Evolutionary conservation across 805 yeast species (phyloP), one percentile per base, ranked within the genome.

Genomic region (Starmerella potacharoeniae): DNA sequence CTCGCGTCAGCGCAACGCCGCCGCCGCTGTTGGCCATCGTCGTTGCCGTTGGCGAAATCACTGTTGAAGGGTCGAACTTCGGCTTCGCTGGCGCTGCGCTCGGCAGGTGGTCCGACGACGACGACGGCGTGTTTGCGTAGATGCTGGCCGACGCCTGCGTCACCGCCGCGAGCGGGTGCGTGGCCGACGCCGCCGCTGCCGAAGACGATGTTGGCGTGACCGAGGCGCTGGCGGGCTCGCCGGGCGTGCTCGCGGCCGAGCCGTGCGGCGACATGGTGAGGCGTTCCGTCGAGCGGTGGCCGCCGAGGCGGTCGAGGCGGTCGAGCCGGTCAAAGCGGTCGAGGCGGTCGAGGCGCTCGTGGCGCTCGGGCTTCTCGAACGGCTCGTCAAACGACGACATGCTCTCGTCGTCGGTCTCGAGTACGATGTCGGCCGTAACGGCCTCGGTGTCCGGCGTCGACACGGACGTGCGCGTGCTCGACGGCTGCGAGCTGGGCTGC

Each of bases 1-100:
- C 57, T 41, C 56, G 60, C 31, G 48, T 49, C 35, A 55, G 51
- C 44, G 63, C 54, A 34, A 56, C 36, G 43, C 60, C 59, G 52
- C 46, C 57, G 44, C 57, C 58, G 14, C 45, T 44, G 40, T 55
- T 49, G 17, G 59, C 54, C 53, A 55, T 52, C 28, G 50, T 29
- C 34, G 54, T 51, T 6, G 60, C 60, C 22, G 58, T 55, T 5
- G 60, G 60, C 36, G 52, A 45, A 17, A 58, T 58, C 14, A 57
- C 58, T 11, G 56, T 55, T 10, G 51, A 49, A 13, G 58, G 58
- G 33, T 57, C 58, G 43, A 55, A 55, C 51, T 46, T 46, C 16
- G 41, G 17, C 36, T 29, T 43, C n/a, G 44, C 5, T 11, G 22
- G 30, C n/a, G 44, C 5, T 7, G 22, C 16, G 29, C 29, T 40